Percentiles rank a stretch among this genome's conserved stretches.
Evolutionary conservation across 2,329 filamentous ascomycete species (phyloP).

Genomic region (Furcasterigmium sp.): DNA sequence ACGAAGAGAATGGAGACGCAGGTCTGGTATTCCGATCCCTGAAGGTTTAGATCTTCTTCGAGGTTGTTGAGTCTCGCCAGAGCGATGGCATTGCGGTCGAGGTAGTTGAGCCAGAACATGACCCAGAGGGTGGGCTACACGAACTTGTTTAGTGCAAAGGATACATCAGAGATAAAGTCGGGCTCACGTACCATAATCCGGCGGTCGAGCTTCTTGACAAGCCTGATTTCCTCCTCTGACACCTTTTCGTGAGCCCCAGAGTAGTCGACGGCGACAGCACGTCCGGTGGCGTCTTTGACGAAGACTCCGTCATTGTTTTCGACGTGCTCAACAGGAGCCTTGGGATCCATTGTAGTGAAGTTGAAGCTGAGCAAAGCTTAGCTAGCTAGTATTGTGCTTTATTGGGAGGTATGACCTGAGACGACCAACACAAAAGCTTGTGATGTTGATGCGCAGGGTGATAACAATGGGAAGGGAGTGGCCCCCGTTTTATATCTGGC

Average conservation of each 20-base stretch:
- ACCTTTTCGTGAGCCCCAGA: conserved; percentile 1
- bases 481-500: too few species aligned
- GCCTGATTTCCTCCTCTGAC: neutral
- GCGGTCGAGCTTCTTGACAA: conserved; percentile 2
- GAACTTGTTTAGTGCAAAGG: fast-evolving
- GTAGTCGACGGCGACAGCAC: neutral
- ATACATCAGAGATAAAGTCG: neutral
- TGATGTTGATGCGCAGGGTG: too few species aligned
- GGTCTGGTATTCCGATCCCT: conserved; percentile 17
- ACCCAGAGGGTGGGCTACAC: neutral
- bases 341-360: neutral
- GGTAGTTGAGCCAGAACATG: conserved; percentile 8
- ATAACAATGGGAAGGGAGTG: too few species aligned
- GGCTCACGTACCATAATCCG: neutral
- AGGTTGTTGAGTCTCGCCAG: conserved; percentile 49
- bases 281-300: neutral
- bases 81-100: conserved; percentile 53
- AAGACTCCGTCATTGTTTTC: neutral
- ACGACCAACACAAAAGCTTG: too few species aligned
- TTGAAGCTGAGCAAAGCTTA: neutral
- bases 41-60: conserved; percentile 44
- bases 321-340: neutral
- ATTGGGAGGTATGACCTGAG: too few species aligned
- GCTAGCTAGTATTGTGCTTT: too few species aligned
- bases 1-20: conserved; percentile 9